Evolutionary conservation across 768 basidiomycete species (phyloP).

Genomic region (Hortiboletus flavorubellus): DNA sequence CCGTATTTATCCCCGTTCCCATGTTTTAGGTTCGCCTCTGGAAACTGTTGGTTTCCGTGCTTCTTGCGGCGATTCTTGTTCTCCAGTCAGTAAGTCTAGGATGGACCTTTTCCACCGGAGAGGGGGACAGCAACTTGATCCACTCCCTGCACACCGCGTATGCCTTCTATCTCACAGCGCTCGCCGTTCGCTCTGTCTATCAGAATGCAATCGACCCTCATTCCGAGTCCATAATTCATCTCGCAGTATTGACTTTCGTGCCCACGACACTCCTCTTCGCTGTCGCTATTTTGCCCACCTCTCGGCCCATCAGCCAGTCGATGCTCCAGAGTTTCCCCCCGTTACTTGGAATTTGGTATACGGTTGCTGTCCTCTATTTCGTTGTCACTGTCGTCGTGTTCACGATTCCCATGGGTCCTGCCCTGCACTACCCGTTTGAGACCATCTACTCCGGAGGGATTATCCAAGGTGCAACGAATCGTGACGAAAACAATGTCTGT

Average conservation of each 20-base stretch:
- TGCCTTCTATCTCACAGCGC: conserved; percentile 54
- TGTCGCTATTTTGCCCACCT: conserved; percentile 56
- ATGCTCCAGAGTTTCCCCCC: conserved; percentile 21
- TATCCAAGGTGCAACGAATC: conserved; percentile 54
- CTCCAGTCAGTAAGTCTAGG: conserved; percentile 55
- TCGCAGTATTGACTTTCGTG: conserved; percentile 52
- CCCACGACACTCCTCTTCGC: conserved; percentile 44
- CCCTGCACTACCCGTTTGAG: conserved; percentile 69
- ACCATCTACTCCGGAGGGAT: conserved; percentile 73
- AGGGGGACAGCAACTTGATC: conserved; percentile 33
- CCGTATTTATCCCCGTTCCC: neutral
- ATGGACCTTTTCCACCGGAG: conserved; percentile 35
- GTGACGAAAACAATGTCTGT: conserved; percentile 72
- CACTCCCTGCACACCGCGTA: conserved; percentile 48
- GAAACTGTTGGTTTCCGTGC: conserved; percentile 49
- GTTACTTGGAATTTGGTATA: conserved; percentile 47
- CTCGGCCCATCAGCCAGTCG: conserved; percentile 33
- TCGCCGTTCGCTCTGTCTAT: conserved; percentile 50
- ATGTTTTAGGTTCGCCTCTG: conserved; percentile 50
- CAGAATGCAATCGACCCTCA: conserved; percentile 38
- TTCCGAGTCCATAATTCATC: conserved; percentile 56
- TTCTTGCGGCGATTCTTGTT: conserved; percentile 45
- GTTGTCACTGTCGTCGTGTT: conserved; percentile 41
- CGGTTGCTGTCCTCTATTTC: conserved; percentile 48
- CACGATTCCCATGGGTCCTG: conserved; percentile 67